These are phyloP conservation scores for Delonix regia DNA, from an alignment of 306 rosid species.

Conservation along the genomic window DNA sequence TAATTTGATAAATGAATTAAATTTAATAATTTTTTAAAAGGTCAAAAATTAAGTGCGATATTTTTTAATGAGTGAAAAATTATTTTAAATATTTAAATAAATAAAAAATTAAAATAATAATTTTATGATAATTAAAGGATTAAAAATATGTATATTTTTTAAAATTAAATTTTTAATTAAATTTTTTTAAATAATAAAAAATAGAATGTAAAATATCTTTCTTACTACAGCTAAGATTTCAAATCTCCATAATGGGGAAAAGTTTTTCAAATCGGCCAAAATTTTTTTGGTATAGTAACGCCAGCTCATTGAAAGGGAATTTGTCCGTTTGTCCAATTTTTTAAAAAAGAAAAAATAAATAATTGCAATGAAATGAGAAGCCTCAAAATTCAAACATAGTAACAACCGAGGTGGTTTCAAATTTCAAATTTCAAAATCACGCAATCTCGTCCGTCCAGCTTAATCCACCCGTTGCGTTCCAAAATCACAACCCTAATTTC, in stretches of 20 bases:
- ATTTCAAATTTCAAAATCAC: constrained; percentile 15
- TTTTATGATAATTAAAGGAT: too few relatives aligned
- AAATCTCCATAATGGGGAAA: background rate
- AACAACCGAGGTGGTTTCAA: background rate
- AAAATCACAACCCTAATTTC: constrained; percentile 6
- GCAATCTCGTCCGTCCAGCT: constrained; percentile 15
- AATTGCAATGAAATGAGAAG: background rate
- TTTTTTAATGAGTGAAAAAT: too few relatives aligned
- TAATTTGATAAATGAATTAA: too few relatives aligned
- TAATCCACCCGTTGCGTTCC: background rate
- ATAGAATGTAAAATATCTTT: too few relatives aligned
- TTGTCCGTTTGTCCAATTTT: background rate
- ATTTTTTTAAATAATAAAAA: too few relatives aligned
- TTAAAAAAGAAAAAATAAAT: background rate
- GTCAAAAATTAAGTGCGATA: too few relatives aligned
- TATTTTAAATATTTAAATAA: too few relatives aligned
- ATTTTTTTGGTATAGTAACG: background rate
- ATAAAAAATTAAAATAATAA: too few relatives aligned
- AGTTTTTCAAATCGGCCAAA: background rate
- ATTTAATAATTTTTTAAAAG: too few relatives aligned
- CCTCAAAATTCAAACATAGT: background rate
- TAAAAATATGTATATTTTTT: too few relatives aligned
- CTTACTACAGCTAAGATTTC: background rate
- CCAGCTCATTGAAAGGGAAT: background rate
- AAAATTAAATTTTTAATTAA: too few relatives aligned